These are phyloP conservation scores for Sphaerostilbella broomeana DNA, from an alignment of 2,329 filamentous ascomycete species.

Conservation along the genomic window DNA sequence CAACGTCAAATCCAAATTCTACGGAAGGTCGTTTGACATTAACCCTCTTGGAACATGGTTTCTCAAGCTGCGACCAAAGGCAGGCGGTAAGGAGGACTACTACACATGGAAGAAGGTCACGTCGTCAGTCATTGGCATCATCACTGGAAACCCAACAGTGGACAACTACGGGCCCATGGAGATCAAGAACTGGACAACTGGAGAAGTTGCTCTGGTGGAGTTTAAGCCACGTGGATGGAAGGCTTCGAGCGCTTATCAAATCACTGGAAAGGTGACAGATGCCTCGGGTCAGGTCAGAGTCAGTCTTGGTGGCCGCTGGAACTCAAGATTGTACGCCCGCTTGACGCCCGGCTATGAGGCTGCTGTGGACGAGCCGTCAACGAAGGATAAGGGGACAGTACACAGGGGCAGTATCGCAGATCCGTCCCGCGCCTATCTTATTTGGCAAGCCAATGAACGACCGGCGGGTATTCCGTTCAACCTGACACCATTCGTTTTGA, in stretches of 20 bases:
- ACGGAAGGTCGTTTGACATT: slow-evolving; percentile 95
- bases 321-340: slow-evolving; percentile 92
- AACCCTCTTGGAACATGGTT: slow-evolving; percentile 98
- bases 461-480: slow-evolving; percentile 91
- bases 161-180: slow-evolving; percentile 98
- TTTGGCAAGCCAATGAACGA: slow-evolving; percentile 84
- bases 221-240: slow-evolving; percentile 98
- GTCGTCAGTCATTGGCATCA: slow-evolving; percentile 95
- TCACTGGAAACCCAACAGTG: slow-evolving; percentile 91
- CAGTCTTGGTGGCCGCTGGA: slow-evolving; percentile 92
- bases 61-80: slow-evolving; percentile 68
- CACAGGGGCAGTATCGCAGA: slow-evolving; percentile 51
- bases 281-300: slow-evolving; percentile 72
- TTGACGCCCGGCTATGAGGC: slow-evolving; percentile 87
- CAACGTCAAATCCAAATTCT: slow-evolving; percentile 92
- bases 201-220: slow-evolving; percentile 80
- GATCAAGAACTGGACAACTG: slow-evolving; percentile 94
- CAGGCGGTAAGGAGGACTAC: slow-evolving; percentile 72
- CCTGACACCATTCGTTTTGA: slow-evolving; percentile 90
- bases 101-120: slow-evolving; percentile 99
- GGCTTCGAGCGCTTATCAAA: slow-evolving; percentile 81
- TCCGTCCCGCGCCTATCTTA: slow-evolving; percentile 72
- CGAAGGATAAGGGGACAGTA: slow-evolving; percentile 29
- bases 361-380: slow-evolving; percentile 50
- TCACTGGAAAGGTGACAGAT: slow-evolving; percentile 80